phyloP scores from a whole-genome alignment of 805 yeast genomes.

The Starmera caribaea region DNA sequence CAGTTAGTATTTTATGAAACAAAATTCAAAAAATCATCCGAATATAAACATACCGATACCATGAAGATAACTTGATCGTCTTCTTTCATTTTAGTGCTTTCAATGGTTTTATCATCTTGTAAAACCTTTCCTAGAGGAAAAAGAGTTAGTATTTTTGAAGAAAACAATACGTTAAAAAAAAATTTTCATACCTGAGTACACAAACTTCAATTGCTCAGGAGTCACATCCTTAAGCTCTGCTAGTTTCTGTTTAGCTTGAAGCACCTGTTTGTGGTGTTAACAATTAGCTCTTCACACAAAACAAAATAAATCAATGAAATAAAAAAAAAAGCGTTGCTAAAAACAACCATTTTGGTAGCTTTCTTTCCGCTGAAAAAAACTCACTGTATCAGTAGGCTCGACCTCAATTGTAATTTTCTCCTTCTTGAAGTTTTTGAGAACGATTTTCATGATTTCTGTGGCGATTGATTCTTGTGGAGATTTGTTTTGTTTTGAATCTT shows the following conservation, averaged over 20 bases:
- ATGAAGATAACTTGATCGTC: constrained; percentile 86
- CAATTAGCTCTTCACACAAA: too few species aligned
- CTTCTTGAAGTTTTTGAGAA: constrained; percentile 89
- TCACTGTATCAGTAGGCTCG: constrained; percentile 57
- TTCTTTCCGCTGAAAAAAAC: constrained; percentile 13
- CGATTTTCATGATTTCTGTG: constrained; percentile 50
- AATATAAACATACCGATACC: constrained; percentile 52
- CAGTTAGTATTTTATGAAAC: not conserved
- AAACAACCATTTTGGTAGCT: too few species aligned
- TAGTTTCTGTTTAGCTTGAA: constrained; percentile 62
- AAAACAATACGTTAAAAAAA: not conserved
- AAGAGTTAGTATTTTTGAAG: not conserved
- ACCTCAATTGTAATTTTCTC: constrained; percentile 76
- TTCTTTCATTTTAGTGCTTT: constrained; percentile 65
- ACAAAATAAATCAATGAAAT: too few species aligned
- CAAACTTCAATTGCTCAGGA: constrained; percentile 70
- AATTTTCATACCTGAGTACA: constrained; percentile 57
- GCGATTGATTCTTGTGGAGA: not conserved
- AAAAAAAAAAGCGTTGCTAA: too few species aligned
- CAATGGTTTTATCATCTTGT: constrained; percentile 71
- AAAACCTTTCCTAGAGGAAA: constrained; percentile 57
- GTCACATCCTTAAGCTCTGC: constrained; percentile 63
- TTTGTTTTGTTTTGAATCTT: not conserved
- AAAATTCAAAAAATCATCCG: not conserved
- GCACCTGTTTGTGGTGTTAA: constrained; percentile 27